Percentiles rank a stretch among this genome's conserved stretches.
Evolutionary conservation across 2,329 filamentous ascomycete genomes (phyloP).

Genomic region (Paecilomyces sp.): DNA sequence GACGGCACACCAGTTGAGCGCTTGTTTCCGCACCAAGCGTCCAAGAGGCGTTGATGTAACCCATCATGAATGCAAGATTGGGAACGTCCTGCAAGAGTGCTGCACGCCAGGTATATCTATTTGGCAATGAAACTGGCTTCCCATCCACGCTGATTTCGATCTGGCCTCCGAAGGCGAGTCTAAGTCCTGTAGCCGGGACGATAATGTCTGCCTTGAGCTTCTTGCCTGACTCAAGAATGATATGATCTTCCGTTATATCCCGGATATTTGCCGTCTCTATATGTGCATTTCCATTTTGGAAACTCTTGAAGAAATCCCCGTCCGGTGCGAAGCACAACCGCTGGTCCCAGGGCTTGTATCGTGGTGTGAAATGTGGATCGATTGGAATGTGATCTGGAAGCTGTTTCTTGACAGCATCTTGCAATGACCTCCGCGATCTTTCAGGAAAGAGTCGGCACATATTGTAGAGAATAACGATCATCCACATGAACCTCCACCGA

Average conservation of each 20-base stretch:
- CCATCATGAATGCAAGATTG: constrained; percentile 17
- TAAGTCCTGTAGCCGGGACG: constrained; percentile 21
- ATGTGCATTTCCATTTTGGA: constrained; percentile 38
- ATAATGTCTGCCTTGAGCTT: constrained; percentile 17
- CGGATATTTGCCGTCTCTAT: constrained; percentile 44
- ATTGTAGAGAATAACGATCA: not conserved
- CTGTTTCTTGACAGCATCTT: not conserved
- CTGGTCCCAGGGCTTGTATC: constrained; percentile 59
- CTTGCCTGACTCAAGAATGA: constrained; percentile 34
- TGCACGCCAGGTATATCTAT: constrained; percentile 19
- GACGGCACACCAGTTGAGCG: constrained; percentile 13
- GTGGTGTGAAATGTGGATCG: constrained; percentile 53
- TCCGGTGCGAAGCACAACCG: constrained; percentile 52
- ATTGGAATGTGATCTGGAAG: constrained; percentile 31
- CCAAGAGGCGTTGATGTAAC: constrained; percentile 19
- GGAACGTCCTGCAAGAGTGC: constrained; percentile 19
- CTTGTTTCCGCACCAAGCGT: constrained; percentile 21
- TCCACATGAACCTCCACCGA: not conserved
- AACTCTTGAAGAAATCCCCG: constrained; percentile 45
- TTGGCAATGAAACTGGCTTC: constrained; percentile 8
- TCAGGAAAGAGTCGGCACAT: not conserved
- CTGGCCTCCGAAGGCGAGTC: constrained; percentile 15
- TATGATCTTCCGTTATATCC: constrained; percentile 35
- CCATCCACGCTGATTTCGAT: constrained; percentile 16
- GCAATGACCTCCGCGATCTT: too few species aligned